A percentile compares a stretch with the other conserved stretches of the same genome.
These are phyloP conservation scores for Chlorella ohadii DNA, from an alignment of 139 green algal genomes.

Conservation along the genomic window DNA sequence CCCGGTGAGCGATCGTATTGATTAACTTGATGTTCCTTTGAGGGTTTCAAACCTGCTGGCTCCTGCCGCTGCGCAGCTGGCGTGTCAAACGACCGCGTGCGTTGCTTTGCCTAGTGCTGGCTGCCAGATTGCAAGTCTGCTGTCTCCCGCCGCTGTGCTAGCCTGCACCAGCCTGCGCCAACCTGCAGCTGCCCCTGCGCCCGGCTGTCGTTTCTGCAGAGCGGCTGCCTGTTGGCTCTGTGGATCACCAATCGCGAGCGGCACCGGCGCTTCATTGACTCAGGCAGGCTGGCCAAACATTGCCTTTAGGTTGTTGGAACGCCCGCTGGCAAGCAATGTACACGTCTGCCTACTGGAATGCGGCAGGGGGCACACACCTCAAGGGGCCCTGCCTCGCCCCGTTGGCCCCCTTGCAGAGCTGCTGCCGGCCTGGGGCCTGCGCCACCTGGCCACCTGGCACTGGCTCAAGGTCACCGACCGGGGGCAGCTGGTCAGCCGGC, in stretches of 20 bases:
- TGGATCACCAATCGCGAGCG: slow-evolving; percentile 88
- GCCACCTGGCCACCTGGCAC: slow-evolving; percentile 71
- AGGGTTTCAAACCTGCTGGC: no score
- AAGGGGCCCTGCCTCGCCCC: no score
- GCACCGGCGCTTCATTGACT: slow-evolving; percentile 66
- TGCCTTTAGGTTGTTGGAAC: no score
- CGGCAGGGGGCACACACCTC: no score
- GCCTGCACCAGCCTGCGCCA: no score
- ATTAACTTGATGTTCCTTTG: no score
- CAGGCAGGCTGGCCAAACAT: background rate
- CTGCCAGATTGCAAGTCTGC: no score
- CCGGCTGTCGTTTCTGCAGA: slow-evolving; percentile 19
- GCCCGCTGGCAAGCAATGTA: background rate
- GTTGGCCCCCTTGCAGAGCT: slow-evolving; percentile 60
- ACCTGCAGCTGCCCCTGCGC: background rate
- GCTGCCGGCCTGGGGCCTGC: slow-evolving; percentile 76
- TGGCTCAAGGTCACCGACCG: slow-evolving; percentile 75
- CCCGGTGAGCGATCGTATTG: slow-evolving; percentile 22
- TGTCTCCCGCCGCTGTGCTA: no score
- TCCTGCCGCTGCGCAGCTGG: no score
- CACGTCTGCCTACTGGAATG: no score
- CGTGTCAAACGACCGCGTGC: no score
- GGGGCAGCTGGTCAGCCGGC: slow-evolving; percentile 48
- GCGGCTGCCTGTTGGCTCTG: slow-evolving; percentile 68
- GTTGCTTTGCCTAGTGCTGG: no score